A percentile compares a stretch with the other conserved stretches of the same genome.
phyloP scores from a whole-genome alignment of 495 filamentous ascomycete genomes.

The Apodospora peruviana region DNA sequence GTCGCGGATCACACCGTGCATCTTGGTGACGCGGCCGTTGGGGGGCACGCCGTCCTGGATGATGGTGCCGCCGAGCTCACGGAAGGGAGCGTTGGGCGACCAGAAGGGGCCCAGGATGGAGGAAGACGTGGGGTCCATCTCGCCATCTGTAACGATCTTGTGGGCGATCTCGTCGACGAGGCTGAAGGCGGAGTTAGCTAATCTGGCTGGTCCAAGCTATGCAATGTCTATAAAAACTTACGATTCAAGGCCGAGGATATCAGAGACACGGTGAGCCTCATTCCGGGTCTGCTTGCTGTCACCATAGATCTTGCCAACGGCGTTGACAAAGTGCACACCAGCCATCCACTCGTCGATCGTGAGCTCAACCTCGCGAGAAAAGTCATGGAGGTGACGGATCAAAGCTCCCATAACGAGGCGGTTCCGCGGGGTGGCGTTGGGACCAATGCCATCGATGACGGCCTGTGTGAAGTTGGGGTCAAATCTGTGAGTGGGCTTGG shows the following conservation, averaged over 20 bases:
- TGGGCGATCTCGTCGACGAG: slow-evolving; percentile 82
- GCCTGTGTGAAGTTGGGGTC: slow-evolving; percentile 72
- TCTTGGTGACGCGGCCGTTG: slow-evolving; percentile 59
- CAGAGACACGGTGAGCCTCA: slow-evolving; percentile 73
- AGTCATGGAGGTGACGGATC: slow-evolving; percentile 76
- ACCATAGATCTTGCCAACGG: slow-evolving; percentile 46
- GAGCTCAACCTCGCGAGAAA: slow-evolving; percentile 75
- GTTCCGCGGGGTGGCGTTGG: slow-evolving; percentile 63
- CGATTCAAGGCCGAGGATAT: slow-evolving; percentile 79
- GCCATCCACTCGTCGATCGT: slow-evolving; percentile 76
- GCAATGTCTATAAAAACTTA: slow-evolving; percentile 32
- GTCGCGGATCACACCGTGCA: slow-evolving; percentile 72
- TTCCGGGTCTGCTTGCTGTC: slow-evolving; percentile 57
- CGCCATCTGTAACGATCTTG: slow-evolving; percentile 67
- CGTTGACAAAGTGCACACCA: slow-evolving; percentile 59
- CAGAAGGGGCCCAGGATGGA: slow-evolving; percentile 86
- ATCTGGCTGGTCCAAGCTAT: neutral
- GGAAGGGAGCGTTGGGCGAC: slow-evolving; percentile 77
- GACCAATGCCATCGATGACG: slow-evolving; percentile 71
- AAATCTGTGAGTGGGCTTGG: slow-evolving; percentile 41
- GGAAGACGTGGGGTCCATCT: slow-evolving; percentile 68
- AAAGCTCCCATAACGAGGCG: slow-evolving; percentile 59
- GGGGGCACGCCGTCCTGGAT: slow-evolving; percentile 59
- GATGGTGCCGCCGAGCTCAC: slow-evolving; percentile 61
- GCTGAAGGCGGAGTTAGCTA: slow-evolving; percentile 27